phyloP scores from a whole-genome alignment of 257 asterid species.

The Solanum pennellii region DNA sequence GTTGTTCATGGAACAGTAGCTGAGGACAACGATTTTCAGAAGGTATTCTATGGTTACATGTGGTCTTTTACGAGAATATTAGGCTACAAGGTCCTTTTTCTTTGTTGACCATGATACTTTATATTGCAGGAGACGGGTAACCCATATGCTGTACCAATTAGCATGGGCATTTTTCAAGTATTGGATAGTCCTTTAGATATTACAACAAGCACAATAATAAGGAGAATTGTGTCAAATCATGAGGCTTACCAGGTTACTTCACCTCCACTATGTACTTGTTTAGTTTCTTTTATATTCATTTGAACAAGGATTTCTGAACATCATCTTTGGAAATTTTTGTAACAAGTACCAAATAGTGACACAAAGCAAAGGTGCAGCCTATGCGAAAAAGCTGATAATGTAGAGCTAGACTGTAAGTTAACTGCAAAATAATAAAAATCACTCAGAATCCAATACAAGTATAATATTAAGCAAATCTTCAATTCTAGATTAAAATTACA shows the following conservation, averaged over 20 bases:
- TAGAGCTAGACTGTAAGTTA: background rate
- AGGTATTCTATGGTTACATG: conserved; percentile 29
- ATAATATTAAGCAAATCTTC: background rate
- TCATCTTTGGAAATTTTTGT: background rate
- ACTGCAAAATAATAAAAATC: background rate
- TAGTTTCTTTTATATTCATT: background rate
- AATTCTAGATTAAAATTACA: background rate
- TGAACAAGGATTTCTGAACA: background rate
- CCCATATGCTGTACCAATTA: conserved; percentile 65
- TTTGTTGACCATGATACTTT: conserved; percentile 6
- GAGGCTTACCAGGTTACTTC: conserved; percentile 78
- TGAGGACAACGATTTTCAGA: conserved; percentile 71
- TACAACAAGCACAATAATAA: conserved; percentile 84
- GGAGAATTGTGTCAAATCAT: conserved; percentile 84
- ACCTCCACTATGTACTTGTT: background rate
- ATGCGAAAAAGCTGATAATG: background rate
- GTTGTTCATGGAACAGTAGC: conserved; percentile 86
- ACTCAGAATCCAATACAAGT: background rate
- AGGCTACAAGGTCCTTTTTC: background rate
- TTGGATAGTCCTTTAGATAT: conserved; percentile 87
- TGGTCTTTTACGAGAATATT: background rate
- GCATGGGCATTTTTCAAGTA: conserved; percentile 54
- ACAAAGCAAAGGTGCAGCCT: background rate
- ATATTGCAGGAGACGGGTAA: conserved; percentile 48
- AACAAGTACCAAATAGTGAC: background rate